Evolutionary conservation across 345 rosid genomes (phyloP).

Genomic region (Boechera retrofracta): DNA sequence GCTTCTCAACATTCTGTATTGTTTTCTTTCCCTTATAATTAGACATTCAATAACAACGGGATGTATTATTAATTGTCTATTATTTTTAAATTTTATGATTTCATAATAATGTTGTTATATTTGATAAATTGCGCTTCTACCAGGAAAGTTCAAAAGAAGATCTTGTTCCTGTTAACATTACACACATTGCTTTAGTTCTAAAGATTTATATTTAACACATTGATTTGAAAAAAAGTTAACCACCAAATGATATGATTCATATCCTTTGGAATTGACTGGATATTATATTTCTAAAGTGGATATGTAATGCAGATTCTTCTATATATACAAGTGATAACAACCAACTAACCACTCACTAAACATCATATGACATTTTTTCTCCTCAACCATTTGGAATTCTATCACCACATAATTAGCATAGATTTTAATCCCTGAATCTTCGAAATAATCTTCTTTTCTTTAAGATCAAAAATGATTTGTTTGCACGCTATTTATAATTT

Average conservation of each 20-base stretch:
- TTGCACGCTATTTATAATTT: background rate
- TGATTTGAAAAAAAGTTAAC: background rate
- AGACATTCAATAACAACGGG: no score
- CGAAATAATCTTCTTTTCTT: background rate
- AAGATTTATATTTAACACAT: background rate
- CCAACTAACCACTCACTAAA: no score
- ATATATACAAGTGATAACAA: no score
- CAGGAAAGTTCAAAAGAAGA: background rate
- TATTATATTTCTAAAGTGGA: background rate
- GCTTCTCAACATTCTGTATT: constrained; percentile 4
- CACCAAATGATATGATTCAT: background rate
- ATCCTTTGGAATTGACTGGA: background rate
- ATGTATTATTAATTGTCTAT: constrained; percentile 1
- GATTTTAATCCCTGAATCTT: background rate
- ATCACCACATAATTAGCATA: background rate
- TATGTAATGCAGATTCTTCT: no score
- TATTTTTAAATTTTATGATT: background rate
- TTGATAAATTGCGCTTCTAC: background rate
- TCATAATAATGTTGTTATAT: background rate
- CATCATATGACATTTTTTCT: no score
- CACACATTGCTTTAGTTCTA: background rate
- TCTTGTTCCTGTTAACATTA: background rate
- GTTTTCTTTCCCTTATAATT: background rate
- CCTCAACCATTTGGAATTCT: no score
- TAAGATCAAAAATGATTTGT: background rate